A percentile compares a stretch with the other conserved stretches of the same genome.
Conservation (phyloP, 805 yeast species). For the Dipodascus geniculatus region DNA sequence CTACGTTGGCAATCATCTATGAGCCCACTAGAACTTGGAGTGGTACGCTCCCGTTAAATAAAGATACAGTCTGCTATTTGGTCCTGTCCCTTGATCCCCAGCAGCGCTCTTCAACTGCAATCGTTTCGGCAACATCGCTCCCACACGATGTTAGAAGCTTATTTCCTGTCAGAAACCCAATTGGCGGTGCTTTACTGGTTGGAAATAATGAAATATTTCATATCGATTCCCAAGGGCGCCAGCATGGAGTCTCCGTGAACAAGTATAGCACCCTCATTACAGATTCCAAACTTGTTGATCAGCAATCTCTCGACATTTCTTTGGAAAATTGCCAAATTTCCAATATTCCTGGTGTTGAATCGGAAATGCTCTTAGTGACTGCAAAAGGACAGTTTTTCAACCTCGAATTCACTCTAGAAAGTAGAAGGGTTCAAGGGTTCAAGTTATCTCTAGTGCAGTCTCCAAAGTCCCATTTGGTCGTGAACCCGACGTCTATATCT, state of each 20-base stretch:
- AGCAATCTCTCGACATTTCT: conserved; percentile 37
- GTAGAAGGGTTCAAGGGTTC: conserved; percentile 25
- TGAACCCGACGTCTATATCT: conserved; percentile 27
- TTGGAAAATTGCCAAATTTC: conserved; percentile 41
- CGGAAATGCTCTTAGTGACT: conserved; percentile 30
- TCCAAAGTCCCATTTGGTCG: conserved; percentile 5
- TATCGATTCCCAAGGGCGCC: conserved; percentile 66
- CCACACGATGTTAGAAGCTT: conserved; percentile 66
- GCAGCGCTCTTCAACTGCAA: conserved; percentile 48
- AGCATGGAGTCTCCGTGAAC: conserved; percentile 53
- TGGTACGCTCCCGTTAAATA: conserved; percentile 48
- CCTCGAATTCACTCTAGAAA: conserved; percentile 29
- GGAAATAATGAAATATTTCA: conserved; percentile 74
- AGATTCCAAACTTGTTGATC: conserved; percentile 34
- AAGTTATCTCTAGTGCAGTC: conserved; percentile 8
- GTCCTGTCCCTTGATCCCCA: conserved; percentile 59
- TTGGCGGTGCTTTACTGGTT: conserved; percentile 54
- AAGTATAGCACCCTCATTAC: conserved; percentile 35
- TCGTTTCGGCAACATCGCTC: conserved; percentile 48
- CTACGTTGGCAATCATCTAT: conserved; percentile 62
- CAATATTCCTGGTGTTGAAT: conserved; percentile 22
- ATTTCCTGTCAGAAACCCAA: conserved; percentile 50
- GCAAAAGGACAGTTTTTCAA: conserved; percentile 34
- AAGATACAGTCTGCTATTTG: conserved; percentile 50
- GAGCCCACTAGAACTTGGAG: conserved; percentile 64